Base-by-base conservation (phyloP, 257 asterid genomes). In the Petunia axillaris region DNA sequence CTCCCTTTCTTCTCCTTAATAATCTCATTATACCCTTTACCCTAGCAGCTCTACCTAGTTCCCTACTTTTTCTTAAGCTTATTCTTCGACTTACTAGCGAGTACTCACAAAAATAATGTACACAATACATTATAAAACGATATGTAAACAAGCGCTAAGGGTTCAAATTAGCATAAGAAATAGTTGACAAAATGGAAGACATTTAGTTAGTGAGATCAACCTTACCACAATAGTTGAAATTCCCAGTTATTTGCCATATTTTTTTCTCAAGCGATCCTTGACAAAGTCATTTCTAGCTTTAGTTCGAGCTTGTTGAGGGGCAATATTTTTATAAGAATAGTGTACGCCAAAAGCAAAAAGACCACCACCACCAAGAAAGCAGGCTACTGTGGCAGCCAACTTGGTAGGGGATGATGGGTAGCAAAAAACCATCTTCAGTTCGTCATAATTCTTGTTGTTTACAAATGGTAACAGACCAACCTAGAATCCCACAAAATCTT, bases 291-390 rank as follows among this genome's bases (percentile, higher is more conserved):
- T 88, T 60, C 97, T 81, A 81, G 93, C 97, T 78, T 86, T 73
- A 81, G 89, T 83, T 66, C 98, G 89, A 87, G 96, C 98, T 86
- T 93, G 98, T 81, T 92, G 98, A 66, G 97, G 95, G 75, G 85
- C 93, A 81, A 79, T 85, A 80, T 93, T 89, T 13, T 79, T 86
- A 65, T 91, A 75, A 77, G 89, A 89, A 77, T 88, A 87, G 80
- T 92, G 86, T 89, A 92, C 84, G 35, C 98, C 97, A 66, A 64
- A 87, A 8, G 88, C 96, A 84, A 91, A 92, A 40, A 93, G 52
- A 8, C 87, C 65, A 65, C 70, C 79, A 62, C 97, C 90, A 48
- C 83, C 79, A 75, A 92, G 82, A 81, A 93, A 93, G 63, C 76
- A 84, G 2, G 86, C 87, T 39, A 82, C 80, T 16, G 86, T 82